Evolutionary conservation across 2,329 filamentous ascomycete genomes (phyloP), one percentile per base, ranked within the genome.

Genomic region (Talaromyces sp.): DNA sequence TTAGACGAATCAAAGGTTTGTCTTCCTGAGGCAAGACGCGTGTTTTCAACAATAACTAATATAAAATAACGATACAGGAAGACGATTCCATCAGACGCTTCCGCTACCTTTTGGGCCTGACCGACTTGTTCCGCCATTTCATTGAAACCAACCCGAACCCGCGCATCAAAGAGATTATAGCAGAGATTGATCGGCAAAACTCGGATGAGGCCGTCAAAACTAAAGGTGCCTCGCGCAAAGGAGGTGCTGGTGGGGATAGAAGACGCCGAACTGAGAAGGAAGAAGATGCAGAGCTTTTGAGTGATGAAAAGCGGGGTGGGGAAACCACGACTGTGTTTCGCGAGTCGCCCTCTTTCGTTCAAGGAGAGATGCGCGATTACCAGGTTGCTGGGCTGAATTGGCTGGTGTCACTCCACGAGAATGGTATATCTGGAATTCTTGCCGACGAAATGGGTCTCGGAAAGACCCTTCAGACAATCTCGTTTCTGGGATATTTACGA

Each of bases 371-470:
- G 92, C 88, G 95, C 72, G 95, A 99, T 75, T 99, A 99, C 77
- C 95, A 99, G 75, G 83, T 99, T 68, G 90, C 91, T 36, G 95
- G 95, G 67, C 82, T 99, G 67, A 99, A 99, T 76, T 99, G 95
- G 95, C 84, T 99, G 53, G 92, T 99, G 68, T 98, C 93, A 13
- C 84, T 99, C 6, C 95, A 99, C 71, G 95, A 99, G 77, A 99
- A 99, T 71, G 95, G 95, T 80, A 99, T 99, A 67, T 98, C 93
- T 22, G 95, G 95, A 68, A 99, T 99, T 65, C 81, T 99, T 56
- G 95, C 95, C 64, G 95, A 99, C 72, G 95, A 99, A 79, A 99
- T 99, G 95, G 95, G 95, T 77, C 83, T 99, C 22, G 95, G 95
- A 70, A 99, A 99, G 82, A 99, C 95, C 0, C 78, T 99, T 30